phyloP scores from a whole-genome alignment of 2,329 filamentous ascomycete species.

The Diplocarpon mali region DNA sequence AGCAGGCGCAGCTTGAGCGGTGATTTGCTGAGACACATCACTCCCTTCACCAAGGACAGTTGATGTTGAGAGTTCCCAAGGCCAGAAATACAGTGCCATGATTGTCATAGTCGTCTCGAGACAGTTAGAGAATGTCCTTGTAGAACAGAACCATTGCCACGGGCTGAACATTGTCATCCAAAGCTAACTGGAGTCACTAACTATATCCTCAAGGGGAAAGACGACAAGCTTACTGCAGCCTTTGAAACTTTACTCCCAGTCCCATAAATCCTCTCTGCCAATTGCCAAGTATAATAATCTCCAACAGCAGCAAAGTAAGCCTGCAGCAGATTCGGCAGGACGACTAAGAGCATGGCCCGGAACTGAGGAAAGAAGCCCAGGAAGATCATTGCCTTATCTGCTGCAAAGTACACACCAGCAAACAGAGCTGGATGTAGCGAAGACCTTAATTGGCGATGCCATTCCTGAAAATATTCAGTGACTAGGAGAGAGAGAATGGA shows the following conservation, averaged over 20 bases:
- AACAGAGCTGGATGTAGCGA: conserved; percentile 88
- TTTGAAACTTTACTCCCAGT: conserved; percentile 49
- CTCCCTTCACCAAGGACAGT: conserved; percentile 8
- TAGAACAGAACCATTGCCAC: conserved; percentile 96
- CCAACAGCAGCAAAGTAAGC: conserved; percentile 64
- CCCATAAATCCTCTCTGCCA: conserved; percentile 66
- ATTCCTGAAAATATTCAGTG: conserved; percentile 54
- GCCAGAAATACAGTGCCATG: conserved; percentile 71
- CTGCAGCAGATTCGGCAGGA: conserved; percentile 65
- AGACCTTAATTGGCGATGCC: conserved; percentile 76
- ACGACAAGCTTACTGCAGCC: conserved; percentile 46
- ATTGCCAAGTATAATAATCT: conserved; percentile 81
- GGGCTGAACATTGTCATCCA: conserved; percentile 63
- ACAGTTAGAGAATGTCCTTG: conserved; percentile 87
- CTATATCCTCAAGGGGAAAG: neutral
- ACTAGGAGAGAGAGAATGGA: neutral
- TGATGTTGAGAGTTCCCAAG: conserved; percentile 58
- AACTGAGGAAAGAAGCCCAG: conserved; percentile 42
- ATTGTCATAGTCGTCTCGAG: conserved; percentile 83
- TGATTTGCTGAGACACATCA: conserved; percentile 12
- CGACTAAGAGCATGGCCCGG: conserved; percentile 56
- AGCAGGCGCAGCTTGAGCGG: conserved; percentile 20
- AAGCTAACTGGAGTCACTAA: conserved; percentile 38
- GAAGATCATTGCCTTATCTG: conserved; percentile 43
- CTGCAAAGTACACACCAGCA: conserved; percentile 57